phyloP scores from a whole-genome alignment of 805 yeast genomes.

The Saturnispora besseyi region DNA sequence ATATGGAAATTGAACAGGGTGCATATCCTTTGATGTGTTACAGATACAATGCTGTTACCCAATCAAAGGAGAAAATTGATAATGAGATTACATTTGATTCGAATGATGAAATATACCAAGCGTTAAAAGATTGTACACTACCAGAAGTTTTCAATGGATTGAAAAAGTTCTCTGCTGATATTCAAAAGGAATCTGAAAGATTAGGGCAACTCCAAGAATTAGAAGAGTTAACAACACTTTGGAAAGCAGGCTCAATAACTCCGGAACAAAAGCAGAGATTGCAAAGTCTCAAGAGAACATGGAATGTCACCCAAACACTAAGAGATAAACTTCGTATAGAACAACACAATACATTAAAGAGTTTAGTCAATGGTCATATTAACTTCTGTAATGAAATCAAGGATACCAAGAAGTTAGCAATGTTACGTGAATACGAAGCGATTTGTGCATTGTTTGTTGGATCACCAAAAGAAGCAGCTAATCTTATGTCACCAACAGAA shows the following conservation, averaged over 20 bases:
- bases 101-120: conserved; percentile 20
- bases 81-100: conserved; percentile 21
- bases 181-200: conserved; percentile 4
- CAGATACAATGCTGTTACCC: conserved; percentile 17
- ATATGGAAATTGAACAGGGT: conserved; percentile 19
- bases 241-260: conserved; percentile 1
- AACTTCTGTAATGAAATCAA: conserved; percentile 8
- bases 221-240: conserved; percentile 2
- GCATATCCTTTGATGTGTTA: conserved; percentile 22
- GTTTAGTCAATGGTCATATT: conserved; percentile 7
- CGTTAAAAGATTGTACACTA: conserved; percentile 21
- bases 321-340: conserved; percentile 6
- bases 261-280: conserved; percentile 6
- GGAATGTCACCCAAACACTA: conserved; percentile 8
- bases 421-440: conserved; percentile 7
- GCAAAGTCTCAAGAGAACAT: conserved; percentile 3
- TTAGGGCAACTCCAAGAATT: conserved; percentile 7
- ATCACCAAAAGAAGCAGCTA: conserved; percentile 3
- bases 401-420: conserved; percentile 3
- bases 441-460: conserved; percentile 7
- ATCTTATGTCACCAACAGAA: conserved; percentile 39
- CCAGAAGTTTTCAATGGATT: conserved; percentile 21
- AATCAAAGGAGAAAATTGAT: conserved; percentile 22
- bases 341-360: conserved; percentile 3
- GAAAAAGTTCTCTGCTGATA: conserved; percentile 5